Evolutionary conservation across 768 basidiomycete species (phyloP).

Genomic region (Thelephora ganbajun): DNA sequence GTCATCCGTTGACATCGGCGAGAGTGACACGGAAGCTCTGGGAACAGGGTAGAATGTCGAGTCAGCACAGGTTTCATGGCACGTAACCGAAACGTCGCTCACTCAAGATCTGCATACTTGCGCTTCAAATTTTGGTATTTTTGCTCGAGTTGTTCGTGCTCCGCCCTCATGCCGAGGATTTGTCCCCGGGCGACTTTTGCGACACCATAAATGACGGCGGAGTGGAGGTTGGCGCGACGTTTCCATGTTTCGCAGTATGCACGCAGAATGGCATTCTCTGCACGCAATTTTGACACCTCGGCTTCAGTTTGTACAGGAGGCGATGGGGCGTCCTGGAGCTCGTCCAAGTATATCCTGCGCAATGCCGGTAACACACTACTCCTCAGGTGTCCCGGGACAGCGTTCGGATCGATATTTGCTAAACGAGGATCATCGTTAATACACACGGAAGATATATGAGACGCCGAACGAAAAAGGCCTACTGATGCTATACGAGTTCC

Average conservation of each 20-base stretch:
- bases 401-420: slow-evolving; percentile 34
- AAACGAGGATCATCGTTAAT: neutral
- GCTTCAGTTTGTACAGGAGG: slow-evolving; percentile 7
- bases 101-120: slow-evolving; percentile 13
- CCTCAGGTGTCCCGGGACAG: slow-evolving; percentile 45
- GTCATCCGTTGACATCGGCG: too few relatives aligned
- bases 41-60: too few relatives aligned
- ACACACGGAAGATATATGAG: neutral
- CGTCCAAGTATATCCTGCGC: slow-evolving; percentile 39
- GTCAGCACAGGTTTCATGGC: too few relatives aligned
- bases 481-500: slow-evolving; percentile 42
- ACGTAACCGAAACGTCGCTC: neutral
- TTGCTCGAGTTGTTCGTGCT: slow-evolving; percentile 14
- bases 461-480: slow-evolving; percentile 7
- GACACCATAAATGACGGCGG: slow-evolving; percentile 17
- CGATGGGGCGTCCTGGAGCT: slow-evolving; percentile 2
- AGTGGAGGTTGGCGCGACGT: slow-evolving; percentile 19
- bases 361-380: slow-evolving; percentile 42
- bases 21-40: too few relatives aligned
- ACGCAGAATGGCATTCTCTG: slow-evolving; percentile 16
- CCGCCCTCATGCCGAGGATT: slow-evolving; percentile 15
- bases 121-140: slow-evolving; percentile 15
- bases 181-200: slow-evolving; percentile 17
- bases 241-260: slow-evolving; percentile 17
- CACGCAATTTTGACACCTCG: slow-evolving; percentile 9